Conservation (phyloP, 257 asterid species). For the Nyctanthes arbortristis region DNA sequence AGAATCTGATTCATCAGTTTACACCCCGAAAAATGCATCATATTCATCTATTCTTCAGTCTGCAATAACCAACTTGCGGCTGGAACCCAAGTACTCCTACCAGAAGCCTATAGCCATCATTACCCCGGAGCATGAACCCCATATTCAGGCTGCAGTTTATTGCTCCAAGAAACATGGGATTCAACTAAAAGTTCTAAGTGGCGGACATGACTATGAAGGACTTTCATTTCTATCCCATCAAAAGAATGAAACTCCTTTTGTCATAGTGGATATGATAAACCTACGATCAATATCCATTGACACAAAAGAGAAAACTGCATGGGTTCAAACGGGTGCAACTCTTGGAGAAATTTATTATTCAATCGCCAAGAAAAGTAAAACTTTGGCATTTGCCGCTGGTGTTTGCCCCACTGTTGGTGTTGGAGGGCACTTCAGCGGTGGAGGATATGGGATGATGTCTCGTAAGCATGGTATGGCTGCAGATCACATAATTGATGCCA, state of each 20-base stretch:
- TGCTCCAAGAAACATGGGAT: constrained; percentile 34
- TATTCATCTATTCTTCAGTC: constrained; percentile 14
- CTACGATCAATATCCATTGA: constrained; percentile 28
- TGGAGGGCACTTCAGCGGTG: constrained; percentile 58
- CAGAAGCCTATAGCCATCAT: constrained; percentile 30
- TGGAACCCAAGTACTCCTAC: background rate
- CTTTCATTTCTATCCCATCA: constrained; percentile 42
- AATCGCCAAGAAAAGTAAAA: constrained; percentile 21
- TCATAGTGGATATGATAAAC: constrained; percentile 38
- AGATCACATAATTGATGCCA: constrained; percentile 47
- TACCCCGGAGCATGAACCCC: constrained; percentile 34
- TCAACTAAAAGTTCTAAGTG: constrained; percentile 40
- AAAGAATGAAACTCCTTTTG: constrained; percentile 30
- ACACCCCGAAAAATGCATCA: constrained; percentile 20
- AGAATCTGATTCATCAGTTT: background rate
- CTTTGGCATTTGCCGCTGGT: constrained; percentile 41
- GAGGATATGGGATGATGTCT: constrained; percentile 40
- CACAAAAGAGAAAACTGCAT: constrained; percentile 33
- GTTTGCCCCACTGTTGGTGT: constrained; percentile 47
- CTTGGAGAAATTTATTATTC: constrained; percentile 41
- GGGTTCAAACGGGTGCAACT: constrained; percentile 45
- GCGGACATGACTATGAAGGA: constrained; percentile 54
- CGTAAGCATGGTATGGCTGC: constrained; percentile 36
- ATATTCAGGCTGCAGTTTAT: constrained; percentile 31
- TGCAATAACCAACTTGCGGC: background rate